A percentile compares a stretch with the other conserved stretches of the same genome.
These are phyloP conservation scores for Diaporthe ampelina DNA, from an alignment of 2,329 filamentous ascomycete genomes.

Conservation along the genomic window DNA sequence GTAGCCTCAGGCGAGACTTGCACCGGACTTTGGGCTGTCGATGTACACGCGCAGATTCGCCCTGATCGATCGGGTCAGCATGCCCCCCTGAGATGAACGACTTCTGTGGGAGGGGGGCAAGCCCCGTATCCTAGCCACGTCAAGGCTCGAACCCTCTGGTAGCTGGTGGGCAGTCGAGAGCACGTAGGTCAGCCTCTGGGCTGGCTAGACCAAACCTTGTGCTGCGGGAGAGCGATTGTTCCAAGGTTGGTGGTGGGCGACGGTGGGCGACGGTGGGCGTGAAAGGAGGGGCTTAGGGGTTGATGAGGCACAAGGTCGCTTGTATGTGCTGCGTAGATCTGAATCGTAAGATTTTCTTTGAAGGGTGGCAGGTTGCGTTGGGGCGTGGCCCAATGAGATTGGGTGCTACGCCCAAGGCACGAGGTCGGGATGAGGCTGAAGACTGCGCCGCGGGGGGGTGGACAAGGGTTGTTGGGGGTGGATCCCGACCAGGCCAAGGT, in stretches of 20 bases:
- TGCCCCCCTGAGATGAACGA: background rate
- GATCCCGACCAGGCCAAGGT: constrained; percentile 8
- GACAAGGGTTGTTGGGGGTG: background rate
- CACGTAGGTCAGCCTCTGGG: background rate
- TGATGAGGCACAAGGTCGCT: background rate
- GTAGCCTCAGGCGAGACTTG: background rate
- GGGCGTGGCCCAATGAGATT: background rate
- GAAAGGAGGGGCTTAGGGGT: background rate
- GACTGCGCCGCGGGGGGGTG: constrained; percentile 9
- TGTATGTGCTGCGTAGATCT: background rate
- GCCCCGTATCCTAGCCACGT: too few relatives aligned
- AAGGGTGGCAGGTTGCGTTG: constrained; percentile 12
- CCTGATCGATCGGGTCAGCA: background rate
- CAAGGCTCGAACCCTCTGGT: too few relatives aligned
- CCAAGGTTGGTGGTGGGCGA: background rate
- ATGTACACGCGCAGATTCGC: background rate
- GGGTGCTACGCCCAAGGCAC: background rate
- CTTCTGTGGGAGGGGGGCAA: background rate
- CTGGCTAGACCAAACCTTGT: constrained; percentile 22
- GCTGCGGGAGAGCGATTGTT: background rate
- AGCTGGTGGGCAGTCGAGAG: background rate
- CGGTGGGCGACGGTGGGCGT: background rate
- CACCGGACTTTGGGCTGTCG: background rate
- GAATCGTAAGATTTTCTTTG: background rate
- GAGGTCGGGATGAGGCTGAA: constrained; percentile 30